These are phyloP conservation scores for Boletus vermiculosoides DNA, from an alignment of 768 basidiomycete species.

Conservation along the genomic window DNA sequence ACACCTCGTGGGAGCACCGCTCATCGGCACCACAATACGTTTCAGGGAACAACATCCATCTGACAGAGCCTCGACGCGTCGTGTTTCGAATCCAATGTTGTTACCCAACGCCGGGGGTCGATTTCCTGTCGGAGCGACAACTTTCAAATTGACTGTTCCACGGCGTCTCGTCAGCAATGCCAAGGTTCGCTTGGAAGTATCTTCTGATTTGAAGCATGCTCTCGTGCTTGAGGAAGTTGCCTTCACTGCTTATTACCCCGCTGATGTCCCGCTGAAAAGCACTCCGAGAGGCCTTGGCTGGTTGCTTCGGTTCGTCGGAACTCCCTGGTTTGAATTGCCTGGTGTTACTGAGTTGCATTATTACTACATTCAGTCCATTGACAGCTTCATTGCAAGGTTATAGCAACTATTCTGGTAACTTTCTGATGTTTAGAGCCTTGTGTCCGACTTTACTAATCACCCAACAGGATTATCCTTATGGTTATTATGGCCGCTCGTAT, in stretches of 20 bases:
- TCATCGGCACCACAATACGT: neutral
- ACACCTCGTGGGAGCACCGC: neutral
- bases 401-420: conserved; percentile 46
- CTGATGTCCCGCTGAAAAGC: conserved; percentile 34
- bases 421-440: conserved; percentile 1
- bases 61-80: neutral
- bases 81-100: conserved; percentile 33
- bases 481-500: conserved; percentile 45
- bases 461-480: conserved; percentile 26
- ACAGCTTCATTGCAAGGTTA: conserved; percentile 48
- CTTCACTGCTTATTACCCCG: conserved; percentile 67
- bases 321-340: neutral
- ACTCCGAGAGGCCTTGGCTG: conserved; percentile 49
- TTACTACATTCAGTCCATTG: conserved; percentile 35
- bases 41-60: no score
- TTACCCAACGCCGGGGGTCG: conserved; percentile 44
- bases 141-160: conserved; percentile 49
- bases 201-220: conserved; percentile 37
- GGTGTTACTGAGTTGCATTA: conserved; percentile 1
- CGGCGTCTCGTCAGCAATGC: conserved; percentile 41
- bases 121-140: conserved; percentile 59
- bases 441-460: neutral
- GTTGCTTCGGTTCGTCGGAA: conserved; percentile 50
- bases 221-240: conserved; percentile 59
- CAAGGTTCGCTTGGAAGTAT: conserved; percentile 33